Evolutionary conservation across 2,329 filamentous ascomycete species (phyloP).

Genomic region (Sporothrix luriei): DNA sequence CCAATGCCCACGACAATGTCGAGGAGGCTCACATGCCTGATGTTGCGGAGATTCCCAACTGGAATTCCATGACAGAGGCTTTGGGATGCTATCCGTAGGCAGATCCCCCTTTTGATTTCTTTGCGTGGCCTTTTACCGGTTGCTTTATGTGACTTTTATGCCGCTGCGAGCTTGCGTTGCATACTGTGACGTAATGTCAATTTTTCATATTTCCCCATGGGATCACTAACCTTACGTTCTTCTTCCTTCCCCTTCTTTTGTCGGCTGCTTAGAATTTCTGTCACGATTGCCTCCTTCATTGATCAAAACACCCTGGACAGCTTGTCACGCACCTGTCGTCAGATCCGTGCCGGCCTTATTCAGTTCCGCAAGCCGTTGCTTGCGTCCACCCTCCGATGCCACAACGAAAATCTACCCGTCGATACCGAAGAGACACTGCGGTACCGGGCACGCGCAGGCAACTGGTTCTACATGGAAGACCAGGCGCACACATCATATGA

Average conservation of each 20-base stretch:
- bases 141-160: not conserved
- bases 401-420: slow-evolving; percentile 64
- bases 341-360: slow-evolving; percentile 74
- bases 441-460: slow-evolving; percentile 59
- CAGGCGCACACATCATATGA: slow-evolving; percentile 50
- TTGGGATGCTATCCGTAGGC: slow-evolving; percentile 71
- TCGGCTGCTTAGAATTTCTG: slow-evolving; percentile 65
- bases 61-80: slow-evolving; percentile 62
- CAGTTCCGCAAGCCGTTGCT: slow-evolving; percentile 77
- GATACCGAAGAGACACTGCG: slow-evolving; percentile 60
- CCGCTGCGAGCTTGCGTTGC: slow-evolving; percentile 7
- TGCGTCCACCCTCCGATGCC: slow-evolving; percentile 75
- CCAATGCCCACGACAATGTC: slow-evolving; percentile 13
- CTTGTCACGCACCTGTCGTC: slow-evolving; percentile 78
- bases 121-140: slow-evolving; percentile 5
- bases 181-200: slow-evolving; percentile 32
- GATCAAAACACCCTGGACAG: slow-evolving; percentile 87
- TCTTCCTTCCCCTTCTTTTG: slow-evolving; percentile 30
- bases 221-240: slow-evolving; percentile 32
- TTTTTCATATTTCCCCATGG: slow-evolving; percentile 28
- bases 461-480: slow-evolving; percentile 64
- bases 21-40: slow-evolving; percentile 37
- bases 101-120: slow-evolving; percentile 38
- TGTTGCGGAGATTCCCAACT: slow-evolving; percentile 53
- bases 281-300: slow-evolving; percentile 72